phyloP scores from a whole-genome alignment of 305 asterid genomes.

The Solanum chacoense region DNA sequence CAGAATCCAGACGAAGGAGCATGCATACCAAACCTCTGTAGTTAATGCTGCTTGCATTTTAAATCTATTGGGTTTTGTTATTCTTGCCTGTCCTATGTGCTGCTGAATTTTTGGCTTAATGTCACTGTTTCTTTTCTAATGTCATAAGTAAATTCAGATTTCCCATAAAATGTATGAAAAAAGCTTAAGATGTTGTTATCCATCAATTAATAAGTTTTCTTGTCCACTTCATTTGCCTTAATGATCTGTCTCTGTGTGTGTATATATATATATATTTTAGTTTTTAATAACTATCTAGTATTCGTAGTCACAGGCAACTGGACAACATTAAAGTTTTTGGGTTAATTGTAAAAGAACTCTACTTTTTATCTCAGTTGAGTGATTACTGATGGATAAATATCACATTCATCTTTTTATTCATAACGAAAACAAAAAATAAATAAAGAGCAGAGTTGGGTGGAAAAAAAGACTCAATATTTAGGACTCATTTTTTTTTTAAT shows the following conservation, averaged over 20 bases:
- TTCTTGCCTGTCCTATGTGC: not conserved
- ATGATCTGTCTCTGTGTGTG: not conserved
- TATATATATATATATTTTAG: too few relatives aligned
- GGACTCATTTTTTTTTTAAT: not conserved
- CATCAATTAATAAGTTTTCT: not conserved
- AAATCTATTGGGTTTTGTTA: not conserved
- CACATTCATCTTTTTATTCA: not conserved
- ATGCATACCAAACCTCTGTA: conserved; percentile 67
- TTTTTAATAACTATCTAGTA: not conserved
- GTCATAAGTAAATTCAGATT: not conserved
- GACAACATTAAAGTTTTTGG: not conserved
- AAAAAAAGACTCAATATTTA: not conserved
- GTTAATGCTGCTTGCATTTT: conserved; percentile 16
- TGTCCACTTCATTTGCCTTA: not conserved
- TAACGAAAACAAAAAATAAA: not conserved
- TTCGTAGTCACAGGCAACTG: not conserved
- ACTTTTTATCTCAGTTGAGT: not conserved
- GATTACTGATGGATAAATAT: not conserved
- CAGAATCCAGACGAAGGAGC: conserved; percentile 58
- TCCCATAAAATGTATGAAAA: not conserved
- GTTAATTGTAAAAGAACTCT: not conserved
- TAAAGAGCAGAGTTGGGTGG: not conserved
- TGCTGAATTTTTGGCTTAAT: not conserved
- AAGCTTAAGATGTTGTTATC: not conserved
- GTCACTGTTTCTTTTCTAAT: not conserved